Evolutionary conservation across 441 rosid genomes (phyloP), one percentile per base, ranked within the genome.

Genomic region (Populus hybrid): DNA sequence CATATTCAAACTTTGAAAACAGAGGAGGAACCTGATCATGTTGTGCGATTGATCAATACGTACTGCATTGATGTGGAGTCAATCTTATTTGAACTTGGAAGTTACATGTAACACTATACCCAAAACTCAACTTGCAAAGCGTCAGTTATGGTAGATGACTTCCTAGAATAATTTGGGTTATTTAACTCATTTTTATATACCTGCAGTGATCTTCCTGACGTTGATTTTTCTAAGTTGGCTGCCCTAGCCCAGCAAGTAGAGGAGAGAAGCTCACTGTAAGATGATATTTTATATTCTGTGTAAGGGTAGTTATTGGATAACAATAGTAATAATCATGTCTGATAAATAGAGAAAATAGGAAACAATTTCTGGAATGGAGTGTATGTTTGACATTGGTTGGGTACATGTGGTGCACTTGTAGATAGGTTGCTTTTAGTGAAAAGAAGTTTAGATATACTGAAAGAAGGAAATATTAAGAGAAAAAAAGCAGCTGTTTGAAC

Each of bases 181-280:
- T 79, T 76, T 76, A 24, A 72, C 30, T 78, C 73, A 26, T 32
- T 0, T 54, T 65, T 57, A 10, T 12, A 36, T 70, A 24, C 71
- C 67, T 84, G 84, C 85, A 89, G 91, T 64, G 82, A 80, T 67
- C 78, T 46, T 67, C 82, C 76, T 69, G 81, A 81, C 11, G 81
- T 68, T 80, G 88, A 88, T 78, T 86, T 79, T 73, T 59, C 84
- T 24, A 80, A 75, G 67, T 50, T 88, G 82, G 83, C 78, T 76
- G 65, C 70, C 26, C 69, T 83, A 66, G 85, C 81, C 73, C 78
- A 12, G 32, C 81, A 83, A 81, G 54, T 83, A 42, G 79, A 75
- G 77, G 85, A 84, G 68, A 85, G 72, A 78, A 89, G 90, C 81
- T 78, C 83, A 69, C 0, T 79, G 93, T 89, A 86, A 83, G 78